phyloP scores from a whole-genome alignment of 345 rosid genomes.

The thale cress (Arabidopsis thaliana) region TAIR10.1 NC_003076.8:4547501-4548000 shows the following conservation, averaged over 20 bases:
- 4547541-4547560: slow-evolving; percentile 35
- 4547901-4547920: slow-evolving; percentile 53
- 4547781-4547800: slow-evolving; percentile 14
- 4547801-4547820: slow-evolving; percentile 9
- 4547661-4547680: slow-evolving; percentile 18
- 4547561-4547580: slow-evolving; percentile 33
- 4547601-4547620: not conserved
- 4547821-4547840: slow-evolving; percentile 9
- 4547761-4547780: slow-evolving; percentile 15
- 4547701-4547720: slow-evolving; percentile 13
- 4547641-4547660: not conserved
- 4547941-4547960: slow-evolving; percentile 46
- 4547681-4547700: slow-evolving; percentile 13
- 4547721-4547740: slow-evolving; percentile 4
- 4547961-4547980: slow-evolving; percentile 48
- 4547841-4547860: slow-evolving; percentile 46
- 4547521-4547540: slow-evolving; percentile 11
- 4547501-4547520: slow-evolving; percentile 27
- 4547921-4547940: slow-evolving; percentile 52
- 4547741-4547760: not conserved
- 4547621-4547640: slow-evolving; percentile 20
- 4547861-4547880: slow-evolving; percentile 65
- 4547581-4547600: slow-evolving; percentile 13
- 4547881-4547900: slow-evolving; percentile 54
- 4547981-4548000: slow-evolving; percentile 51